Conservation (phyloP, 345 rosid genomes). For the Acer yangbiense region DNA sequence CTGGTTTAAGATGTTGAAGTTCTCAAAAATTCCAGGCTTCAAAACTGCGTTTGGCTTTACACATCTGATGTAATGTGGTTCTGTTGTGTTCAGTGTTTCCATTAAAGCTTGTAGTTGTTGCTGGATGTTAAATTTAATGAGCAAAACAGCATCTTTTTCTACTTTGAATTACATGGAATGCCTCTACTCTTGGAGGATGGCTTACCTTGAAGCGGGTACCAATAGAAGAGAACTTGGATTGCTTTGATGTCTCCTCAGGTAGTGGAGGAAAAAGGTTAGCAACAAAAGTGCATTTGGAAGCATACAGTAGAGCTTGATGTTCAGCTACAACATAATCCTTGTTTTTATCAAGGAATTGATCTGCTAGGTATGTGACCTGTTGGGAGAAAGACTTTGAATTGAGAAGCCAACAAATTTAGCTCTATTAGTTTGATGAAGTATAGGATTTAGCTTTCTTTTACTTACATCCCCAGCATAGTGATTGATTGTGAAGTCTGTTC, state of each 20-base stretch:
- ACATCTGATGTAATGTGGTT: slow-evolving; percentile 70
- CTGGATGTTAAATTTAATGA: slow-evolving; percentile 37
- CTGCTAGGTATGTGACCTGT: slow-evolving; percentile 71
- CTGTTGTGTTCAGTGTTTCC: slow-evolving; percentile 67
- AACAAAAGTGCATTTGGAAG: slow-evolving; percentile 65
- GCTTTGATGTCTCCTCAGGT: slow-evolving; percentile 72
- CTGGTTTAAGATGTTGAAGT: slow-evolving; percentile 55
- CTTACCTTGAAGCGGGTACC: slow-evolving; percentile 77
- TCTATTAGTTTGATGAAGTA: slow-evolving; percentile 14
- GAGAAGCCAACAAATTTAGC: slow-evolving; percentile 23
- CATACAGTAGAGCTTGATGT: slow-evolving; percentile 70
- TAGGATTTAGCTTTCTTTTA: not conserved
- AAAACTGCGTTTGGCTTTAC: slow-evolving; percentile 66
- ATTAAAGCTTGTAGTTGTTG: slow-evolving; percentile 68
- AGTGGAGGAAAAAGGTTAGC: slow-evolving; percentile 70
- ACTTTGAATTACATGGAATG: slow-evolving; percentile 14
- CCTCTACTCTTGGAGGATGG: slow-evolving; percentile 7
- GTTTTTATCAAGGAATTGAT: slow-evolving; percentile 75
- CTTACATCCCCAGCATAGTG: slow-evolving; percentile 87
- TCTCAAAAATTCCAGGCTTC: slow-evolving; percentile 62
- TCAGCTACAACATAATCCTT: slow-evolving; percentile 82
- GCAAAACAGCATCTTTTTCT: slow-evolving; percentile 20
- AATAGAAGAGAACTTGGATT: slow-evolving; percentile 78
- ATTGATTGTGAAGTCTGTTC: slow-evolving; percentile 68
- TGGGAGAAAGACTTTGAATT: slow-evolving; percentile 18